A percentile compares a stretch with the other conserved stretches of the same genome.
Conservation (phyloP, 345 rosid species). For the Eucalyptus regnans region DNA sequence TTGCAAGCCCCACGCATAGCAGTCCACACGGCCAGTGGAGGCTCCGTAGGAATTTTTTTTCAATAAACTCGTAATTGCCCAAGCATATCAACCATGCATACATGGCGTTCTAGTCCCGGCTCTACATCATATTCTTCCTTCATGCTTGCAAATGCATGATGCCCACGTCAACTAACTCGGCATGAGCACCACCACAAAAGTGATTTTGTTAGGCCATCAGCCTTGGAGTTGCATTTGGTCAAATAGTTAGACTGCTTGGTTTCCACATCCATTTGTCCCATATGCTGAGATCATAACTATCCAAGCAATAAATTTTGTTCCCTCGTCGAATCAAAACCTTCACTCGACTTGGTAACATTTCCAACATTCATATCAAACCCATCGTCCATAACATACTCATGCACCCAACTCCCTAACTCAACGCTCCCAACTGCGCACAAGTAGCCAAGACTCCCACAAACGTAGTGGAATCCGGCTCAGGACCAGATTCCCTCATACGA, state of each 20-base stretch:
- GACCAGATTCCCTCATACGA: slow-evolving; percentile 31
- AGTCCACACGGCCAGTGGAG: slow-evolving; percentile 70
- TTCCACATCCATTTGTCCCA: slow-evolving; percentile 66
- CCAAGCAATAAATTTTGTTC: slow-evolving; percentile 71
- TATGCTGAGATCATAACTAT: slow-evolving; percentile 84
- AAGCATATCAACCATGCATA: slow-evolving; percentile 75
- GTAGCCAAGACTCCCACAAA: slow-evolving; percentile 57
- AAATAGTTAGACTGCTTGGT: slow-evolving; percentile 39
- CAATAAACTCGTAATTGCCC: slow-evolving; percentile 50
- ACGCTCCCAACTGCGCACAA: slow-evolving; percentile 65
- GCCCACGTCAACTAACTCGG: slow-evolving; percentile 58
- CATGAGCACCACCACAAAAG: slow-evolving; percentile 79
- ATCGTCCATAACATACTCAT: slow-evolving; percentile 20
- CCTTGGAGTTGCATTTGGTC: slow-evolving; percentile 33
- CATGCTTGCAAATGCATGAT: slow-evolving; percentile 36
- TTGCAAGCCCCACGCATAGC: slow-evolving; percentile 94
- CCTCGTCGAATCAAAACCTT: slow-evolving; percentile 45
- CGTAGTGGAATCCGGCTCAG: slow-evolving; percentile 52
- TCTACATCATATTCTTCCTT: slow-evolving; percentile 16
- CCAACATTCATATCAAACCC: slow-evolving; percentile 51
- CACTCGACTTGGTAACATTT: slow-evolving; percentile 32
- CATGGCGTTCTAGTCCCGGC: slow-evolving; percentile 56
- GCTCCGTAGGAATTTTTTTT: slow-evolving; percentile 18
- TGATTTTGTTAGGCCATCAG: slow-evolving; percentile 35
- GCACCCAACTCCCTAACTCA: slow-evolving; percentile 55